A percentile compares a stretch with the other conserved stretches of the same genome.
Evolutionary conservation across 306 rosid species (phyloP).

Genomic region (Prunus persica): Prunus_persica_NCBIv2 NC_034009.1:24173001-24173500

Average conservation of each 20-base stretch:
- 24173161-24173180: neutral
- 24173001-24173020: neutral
- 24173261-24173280: neutral
- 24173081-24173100: neutral
- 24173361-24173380: neutral
- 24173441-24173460: slow-evolving; percentile 58
- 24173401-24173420: neutral
- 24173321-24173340: neutral
- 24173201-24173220: neutral
- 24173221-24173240: neutral
- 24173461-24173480: slow-evolving; percentile 81
- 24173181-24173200: neutral
- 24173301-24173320: neutral
- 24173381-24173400: slow-evolving; percentile 1
- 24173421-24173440: slow-evolving; percentile 72
- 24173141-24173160: neutral
- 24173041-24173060: neutral
- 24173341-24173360: neutral
- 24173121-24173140: neutral
- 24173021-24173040: neutral
- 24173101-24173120: neutral
- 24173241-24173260: neutral
- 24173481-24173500: slow-evolving; percentile 66
- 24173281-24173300: neutral
- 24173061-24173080: neutral